phyloP scores from a whole-genome alignment of 305 asterid genomes.

The Rubia balearica region DNA sequence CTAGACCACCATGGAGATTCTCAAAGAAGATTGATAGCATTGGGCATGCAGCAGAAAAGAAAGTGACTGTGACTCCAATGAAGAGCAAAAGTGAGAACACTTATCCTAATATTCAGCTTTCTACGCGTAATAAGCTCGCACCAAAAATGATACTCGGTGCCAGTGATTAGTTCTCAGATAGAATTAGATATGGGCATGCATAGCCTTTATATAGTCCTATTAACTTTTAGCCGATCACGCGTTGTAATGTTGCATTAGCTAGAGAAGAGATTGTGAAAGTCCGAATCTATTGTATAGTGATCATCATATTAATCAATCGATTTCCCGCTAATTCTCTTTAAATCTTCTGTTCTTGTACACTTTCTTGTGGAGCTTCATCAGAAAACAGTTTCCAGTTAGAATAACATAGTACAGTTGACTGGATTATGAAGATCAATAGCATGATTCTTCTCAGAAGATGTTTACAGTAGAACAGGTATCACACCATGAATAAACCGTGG shows the following conservation, averaged over 20 bases:
- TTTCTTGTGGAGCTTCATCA: not conserved
- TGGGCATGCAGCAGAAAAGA: slow-evolving; percentile 27
- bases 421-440: slow-evolving; percentile 19
- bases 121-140: not conserved
- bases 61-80: slow-evolving; percentile 20
- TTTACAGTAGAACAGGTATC: slow-evolving; percentile 19
- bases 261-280: not conserved
- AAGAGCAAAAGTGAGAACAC: slow-evolving; percentile 42
- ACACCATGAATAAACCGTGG: slow-evolving; percentile 62
- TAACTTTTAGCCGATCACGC: not conserved
- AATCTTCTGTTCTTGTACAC: not conserved
- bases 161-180: not conserved
- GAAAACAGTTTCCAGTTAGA: not conserved
- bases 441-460: slow-evolving; percentile 22
- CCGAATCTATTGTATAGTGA: not conserved
- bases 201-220: not conserved
- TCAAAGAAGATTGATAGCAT: slow-evolving; percentile 33
- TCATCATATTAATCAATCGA: not conserved
- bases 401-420: slow-evolving; percentile 17
- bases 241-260: not conserved
- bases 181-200: not conserved
- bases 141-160: not conserved
- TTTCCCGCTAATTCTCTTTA: not conserved
- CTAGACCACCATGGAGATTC: slow-evolving; percentile 57
- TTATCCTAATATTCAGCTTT: slow-evolving; percentile 52